A percentile compares a stretch with the other conserved stretches of the same genome.
These are phyloP conservation scores for Anisodus tanguticus DNA, from an alignment of 257 asterid genomes.

Conservation along the genomic window DNA sequence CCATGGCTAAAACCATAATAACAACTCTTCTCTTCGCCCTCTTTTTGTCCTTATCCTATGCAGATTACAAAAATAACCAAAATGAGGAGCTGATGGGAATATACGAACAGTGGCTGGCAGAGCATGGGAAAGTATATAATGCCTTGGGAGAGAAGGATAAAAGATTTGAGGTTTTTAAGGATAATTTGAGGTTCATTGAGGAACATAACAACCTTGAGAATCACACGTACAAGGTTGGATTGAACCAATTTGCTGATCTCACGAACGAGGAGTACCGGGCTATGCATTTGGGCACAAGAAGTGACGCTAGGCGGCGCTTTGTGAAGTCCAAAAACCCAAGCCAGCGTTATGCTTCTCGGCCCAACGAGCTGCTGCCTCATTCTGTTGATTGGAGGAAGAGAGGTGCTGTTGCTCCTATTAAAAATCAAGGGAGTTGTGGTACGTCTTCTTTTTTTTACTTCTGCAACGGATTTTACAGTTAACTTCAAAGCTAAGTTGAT, in stretches of 20 bases:
- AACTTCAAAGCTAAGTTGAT: not conserved
- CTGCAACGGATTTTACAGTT: not conserved
- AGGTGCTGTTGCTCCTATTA: constrained; percentile 71
- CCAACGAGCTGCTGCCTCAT: constrained; percentile 55
- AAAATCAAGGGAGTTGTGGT: constrained; percentile 79
- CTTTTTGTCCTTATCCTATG: constrained; percentile 45
- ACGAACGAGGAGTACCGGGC: constrained; percentile 68
- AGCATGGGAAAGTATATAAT: constrained; percentile 68
- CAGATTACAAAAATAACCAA: constrained; percentile 35
- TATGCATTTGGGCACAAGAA: constrained; percentile 62
- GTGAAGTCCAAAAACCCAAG: constrained; percentile 55
- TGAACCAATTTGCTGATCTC: constrained; percentile 77
- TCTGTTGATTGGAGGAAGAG: constrained; percentile 76
- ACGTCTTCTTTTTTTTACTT: not conserved
- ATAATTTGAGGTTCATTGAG: constrained; percentile 64
- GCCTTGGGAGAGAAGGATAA: constrained; percentile 61
- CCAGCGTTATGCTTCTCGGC: constrained; percentile 48
- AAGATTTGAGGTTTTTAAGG: constrained; percentile 70
- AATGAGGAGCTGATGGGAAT: constrained; percentile 50
- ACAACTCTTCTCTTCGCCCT: constrained; percentile 42
- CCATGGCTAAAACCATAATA: constrained; percentile 53
- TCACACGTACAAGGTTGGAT: constrained; percentile 65
- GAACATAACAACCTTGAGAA: constrained; percentile 58
- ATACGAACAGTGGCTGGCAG: constrained; percentile 65
- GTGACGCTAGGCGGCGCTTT: constrained; percentile 62